phyloP scores from a whole-genome alignment of 768 basidiomycete genomes.

The Sporobolomyces roseus region DNA sequence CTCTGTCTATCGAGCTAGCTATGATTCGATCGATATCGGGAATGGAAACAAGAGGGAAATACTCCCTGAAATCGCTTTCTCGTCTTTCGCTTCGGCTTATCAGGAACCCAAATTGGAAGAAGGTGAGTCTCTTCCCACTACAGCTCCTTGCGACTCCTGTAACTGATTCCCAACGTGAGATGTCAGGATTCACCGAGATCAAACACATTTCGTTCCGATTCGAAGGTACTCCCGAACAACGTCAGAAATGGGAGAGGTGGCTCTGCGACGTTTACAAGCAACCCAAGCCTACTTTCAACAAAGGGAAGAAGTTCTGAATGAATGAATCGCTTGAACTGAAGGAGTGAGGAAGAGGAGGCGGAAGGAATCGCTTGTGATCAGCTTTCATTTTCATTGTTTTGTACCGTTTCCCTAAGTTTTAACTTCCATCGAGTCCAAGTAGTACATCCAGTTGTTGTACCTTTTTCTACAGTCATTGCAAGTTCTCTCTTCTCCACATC shows the following conservation, averaged over 20 bases:
- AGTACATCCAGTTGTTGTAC: too few relatives aligned
- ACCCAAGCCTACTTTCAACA: slow-evolving; percentile 5
- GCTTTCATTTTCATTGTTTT: background rate
- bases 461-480: background rate
- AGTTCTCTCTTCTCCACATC: background rate
- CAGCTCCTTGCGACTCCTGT: too few relatives aligned
- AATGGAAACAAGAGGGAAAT: slow-evolving; percentile 22
- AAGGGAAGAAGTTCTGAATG: too few relatives aligned
- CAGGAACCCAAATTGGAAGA: slow-evolving; percentile 66
- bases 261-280: slow-evolving; percentile 60
- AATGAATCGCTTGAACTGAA: background rate
- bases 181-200: slow-evolving; percentile 60
- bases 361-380: background rate
- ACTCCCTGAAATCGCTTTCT: slow-evolving; percentile 46
- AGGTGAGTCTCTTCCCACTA: slow-evolving; percentile 50
- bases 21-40: slow-evolving; percentile 13
- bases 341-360: background rate
- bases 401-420: background rate
- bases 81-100: slow-evolving; percentile 42
- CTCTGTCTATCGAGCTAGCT: slow-evolving; percentile 58
- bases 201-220: slow-evolving; percentile 75
- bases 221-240: slow-evolving; percentile 68
- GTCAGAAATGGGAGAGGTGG: slow-evolving; percentile 75
- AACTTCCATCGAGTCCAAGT: too few relatives aligned
- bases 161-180: too few relatives aligned